Conservation (phyloP, 495 filamentous ascomycete species). For the Xylaria acuta region DNA sequence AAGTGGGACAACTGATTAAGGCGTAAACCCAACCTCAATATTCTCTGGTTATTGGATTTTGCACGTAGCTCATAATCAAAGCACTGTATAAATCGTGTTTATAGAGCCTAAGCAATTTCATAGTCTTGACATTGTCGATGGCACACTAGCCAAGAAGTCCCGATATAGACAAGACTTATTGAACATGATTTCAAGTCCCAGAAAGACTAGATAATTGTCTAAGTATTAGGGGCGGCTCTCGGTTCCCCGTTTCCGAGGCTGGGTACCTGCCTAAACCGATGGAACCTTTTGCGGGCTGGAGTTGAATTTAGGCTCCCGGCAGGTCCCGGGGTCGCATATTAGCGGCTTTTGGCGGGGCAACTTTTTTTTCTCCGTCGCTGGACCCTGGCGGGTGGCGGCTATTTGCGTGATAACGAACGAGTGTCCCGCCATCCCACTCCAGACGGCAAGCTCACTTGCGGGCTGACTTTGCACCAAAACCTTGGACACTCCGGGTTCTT, state of each 20-base stretch:
- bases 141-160: too few relatives aligned
- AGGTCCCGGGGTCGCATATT: constrained; percentile 21
- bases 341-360: constrained; percentile 24
- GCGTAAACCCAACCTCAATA: not conserved
- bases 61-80: not conserved
- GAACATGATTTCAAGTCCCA: too few relatives aligned
- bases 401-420: not conserved
- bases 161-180: too few relatives aligned
- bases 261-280: not conserved
- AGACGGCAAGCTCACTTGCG: not conserved
- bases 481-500: not conserved
- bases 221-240: not conserved
- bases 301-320: not conserved
- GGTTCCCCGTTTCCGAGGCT: not conserved
- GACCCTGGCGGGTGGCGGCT: not conserved
- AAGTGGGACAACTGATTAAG: not conserved
- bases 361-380: not conserved
- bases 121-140: not conserved
- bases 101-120: not conserved
- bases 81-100: not conserved
- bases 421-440: constrained; percentile 6
- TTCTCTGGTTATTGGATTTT: not conserved
- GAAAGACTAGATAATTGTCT: too few relatives aligned
- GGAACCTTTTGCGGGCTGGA: not conserved
- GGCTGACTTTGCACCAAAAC: not conserved